Evolutionary conservation across 2,329 filamentous ascomycete genomes (phyloP).

Genomic region (Botrytis paeoniae): DNA sequence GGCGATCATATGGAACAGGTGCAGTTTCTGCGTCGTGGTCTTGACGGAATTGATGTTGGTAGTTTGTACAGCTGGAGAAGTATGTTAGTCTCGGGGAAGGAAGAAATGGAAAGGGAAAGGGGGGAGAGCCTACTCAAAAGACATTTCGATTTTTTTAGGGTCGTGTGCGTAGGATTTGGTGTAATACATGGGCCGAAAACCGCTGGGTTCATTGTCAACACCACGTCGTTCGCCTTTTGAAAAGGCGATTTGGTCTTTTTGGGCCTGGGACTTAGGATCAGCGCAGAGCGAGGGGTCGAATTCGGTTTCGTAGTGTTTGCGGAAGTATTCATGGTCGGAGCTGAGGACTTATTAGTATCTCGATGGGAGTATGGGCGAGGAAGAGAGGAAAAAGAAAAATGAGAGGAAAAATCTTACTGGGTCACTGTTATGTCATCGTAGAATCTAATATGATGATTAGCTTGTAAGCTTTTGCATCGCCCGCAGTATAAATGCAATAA

Average conservation of each 20-base stretch:
- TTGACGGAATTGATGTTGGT: conserved; percentile 66
- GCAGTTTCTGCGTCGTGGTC: conserved; percentile 21
- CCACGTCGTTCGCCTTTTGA: conserved; percentile 47
- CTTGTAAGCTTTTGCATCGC: not conserved
- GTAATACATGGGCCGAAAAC: conserved; percentile 63
- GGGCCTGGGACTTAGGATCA: conserved; percentile 44
- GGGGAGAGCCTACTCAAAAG: conserved; percentile 51
- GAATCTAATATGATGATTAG: conserved; percentile 40
- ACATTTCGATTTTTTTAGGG: conserved; percentile 62
- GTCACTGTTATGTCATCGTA: conserved; percentile 70
- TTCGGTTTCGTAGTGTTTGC: conserved; percentile 63
- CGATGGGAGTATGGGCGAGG: not conserved
- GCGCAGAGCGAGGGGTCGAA: conserved; percentile 52
- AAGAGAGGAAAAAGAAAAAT: no score
- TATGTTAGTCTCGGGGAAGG: not conserved
- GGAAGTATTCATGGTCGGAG: conserved; percentile 62
- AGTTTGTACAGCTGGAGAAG: conserved; percentile 57
- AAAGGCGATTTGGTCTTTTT: conserved; percentile 42
- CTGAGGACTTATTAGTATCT: not conserved
- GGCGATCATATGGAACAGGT: not conserved
- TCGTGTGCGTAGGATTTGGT: conserved; percentile 58
- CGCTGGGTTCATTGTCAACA: conserved; percentile 51
- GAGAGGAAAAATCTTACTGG: conserved; percentile 41
- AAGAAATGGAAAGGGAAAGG: no score
- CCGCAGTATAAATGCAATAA: not conserved